Evolutionary conservation across 2,329 filamentous ascomycete species (phyloP).

Genomic region (Pseudogymnoascus sp.): DNA sequence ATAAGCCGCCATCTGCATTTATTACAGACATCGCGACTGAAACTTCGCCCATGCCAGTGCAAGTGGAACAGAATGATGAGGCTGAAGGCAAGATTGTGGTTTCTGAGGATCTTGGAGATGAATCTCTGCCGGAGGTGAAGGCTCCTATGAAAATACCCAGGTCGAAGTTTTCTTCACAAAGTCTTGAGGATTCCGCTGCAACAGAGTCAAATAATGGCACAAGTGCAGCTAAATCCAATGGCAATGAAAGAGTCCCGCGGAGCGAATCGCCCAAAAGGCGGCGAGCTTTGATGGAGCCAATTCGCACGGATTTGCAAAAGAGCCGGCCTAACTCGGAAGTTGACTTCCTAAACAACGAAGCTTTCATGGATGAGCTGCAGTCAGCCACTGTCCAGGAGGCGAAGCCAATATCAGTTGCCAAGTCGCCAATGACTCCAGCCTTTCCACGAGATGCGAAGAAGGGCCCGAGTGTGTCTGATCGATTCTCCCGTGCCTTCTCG

Average conservation of each 20-base stretch:
- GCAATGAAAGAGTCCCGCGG: background rate
- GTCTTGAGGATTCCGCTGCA: slow-evolving; percentile 13
- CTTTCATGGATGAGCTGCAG: slow-evolving; percentile 77
- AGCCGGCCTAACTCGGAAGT: slow-evolving; percentile 33
- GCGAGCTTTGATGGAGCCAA: slow-evolving; percentile 41
- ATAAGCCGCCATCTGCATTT: background rate
- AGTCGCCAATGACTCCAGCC: slow-evolving; percentile 70
- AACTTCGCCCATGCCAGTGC: background rate
- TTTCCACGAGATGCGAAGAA: slow-evolving; percentile 35
- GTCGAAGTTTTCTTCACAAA: slow-evolving; percentile 25
- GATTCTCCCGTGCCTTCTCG: slow-evolving; percentile 29
- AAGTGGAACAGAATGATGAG: background rate
- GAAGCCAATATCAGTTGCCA: slow-evolving; percentile 69
- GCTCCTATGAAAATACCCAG: slow-evolving; percentile 20
- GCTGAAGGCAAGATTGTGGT: background rate
- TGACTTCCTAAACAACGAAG: slow-evolving; percentile 64
- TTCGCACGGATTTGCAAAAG: slow-evolving; percentile 41
- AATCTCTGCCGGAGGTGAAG: slow-evolving; percentile 9
- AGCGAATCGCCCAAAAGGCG: slow-evolving; percentile 19
- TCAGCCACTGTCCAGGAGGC: slow-evolving; percentile 77
- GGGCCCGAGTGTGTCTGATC: slow-evolving; percentile 18
- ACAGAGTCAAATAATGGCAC: background rate
- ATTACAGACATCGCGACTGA: background rate
- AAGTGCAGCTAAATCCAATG: background rate
- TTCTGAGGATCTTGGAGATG: background rate